Conservation (phyloP, 2,329 filamentous ascomycete genomes). For the Apiospora kogelbergensis region DNA sequence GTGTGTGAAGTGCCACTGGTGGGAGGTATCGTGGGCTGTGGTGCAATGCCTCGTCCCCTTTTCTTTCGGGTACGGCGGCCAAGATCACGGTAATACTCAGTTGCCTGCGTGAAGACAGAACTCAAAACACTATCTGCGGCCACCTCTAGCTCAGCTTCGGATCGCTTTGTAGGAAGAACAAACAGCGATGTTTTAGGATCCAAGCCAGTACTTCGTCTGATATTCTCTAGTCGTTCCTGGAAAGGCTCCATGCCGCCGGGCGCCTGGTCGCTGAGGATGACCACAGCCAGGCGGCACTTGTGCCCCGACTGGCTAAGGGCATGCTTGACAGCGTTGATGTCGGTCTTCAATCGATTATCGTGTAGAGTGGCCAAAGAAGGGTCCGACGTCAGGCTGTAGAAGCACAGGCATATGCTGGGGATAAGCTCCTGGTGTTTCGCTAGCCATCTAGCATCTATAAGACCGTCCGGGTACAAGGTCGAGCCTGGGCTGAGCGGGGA, state of each 20-base stretch:
- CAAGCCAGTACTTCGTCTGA: constrained; percentile 75
- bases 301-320: constrained; percentile 69
- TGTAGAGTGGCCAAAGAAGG: constrained; percentile 72
- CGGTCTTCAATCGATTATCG: constrained; percentile 84
- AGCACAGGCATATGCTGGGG: constrained; percentile 77
- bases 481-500: constrained; percentile 87
- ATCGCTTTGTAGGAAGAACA: constrained; percentile 74
- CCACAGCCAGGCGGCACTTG: constrained; percentile 74
- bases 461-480: constrained; percentile 82
- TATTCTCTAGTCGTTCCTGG: constrained; percentile 71
- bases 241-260: constrained; percentile 55
- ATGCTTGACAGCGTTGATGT: constrained; percentile 76
- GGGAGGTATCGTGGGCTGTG: constrained; percentile 79
- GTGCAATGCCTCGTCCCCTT: constrained; percentile 73
- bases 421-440: constrained; percentile 85
- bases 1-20: constrained; percentile 83
- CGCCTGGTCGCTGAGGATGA: constrained; percentile 72
- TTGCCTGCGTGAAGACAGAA: constrained; percentile 69
- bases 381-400: constrained; percentile 76
- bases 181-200: constrained; percentile 81
- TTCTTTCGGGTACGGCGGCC: constrained; percentile 92
- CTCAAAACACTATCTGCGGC: constrained; percentile 74
- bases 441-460: constrained; percentile 80
- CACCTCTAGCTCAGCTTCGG: constrained; percentile 67
- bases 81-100: constrained; percentile 92